Evolutionary conservation across 495 filamentous ascomycete species (phyloP), one percentile per base, ranked within the genome.

Genomic region (Penicillium tannophilum): DNA sequence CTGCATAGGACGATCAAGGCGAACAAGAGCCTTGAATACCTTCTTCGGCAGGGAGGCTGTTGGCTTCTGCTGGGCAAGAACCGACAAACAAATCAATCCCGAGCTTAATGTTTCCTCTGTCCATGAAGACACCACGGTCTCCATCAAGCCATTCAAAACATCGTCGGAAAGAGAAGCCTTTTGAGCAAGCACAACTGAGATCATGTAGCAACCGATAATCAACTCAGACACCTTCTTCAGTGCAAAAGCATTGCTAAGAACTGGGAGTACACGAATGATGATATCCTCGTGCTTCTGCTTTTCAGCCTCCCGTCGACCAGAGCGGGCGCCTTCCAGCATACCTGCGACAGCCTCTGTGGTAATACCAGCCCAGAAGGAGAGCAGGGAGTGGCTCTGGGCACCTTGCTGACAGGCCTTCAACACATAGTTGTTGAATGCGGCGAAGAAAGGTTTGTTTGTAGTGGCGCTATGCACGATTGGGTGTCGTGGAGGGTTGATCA

Each of bases 361-460:
- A 39, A 95, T 79, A 45, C 90, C 84, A 2, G 89, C 90, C 91
- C 93, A 98, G 66, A 98, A 96, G 0, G 90, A 86, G 23, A 95
- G 75, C 36, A 98, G 72, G 2, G 83, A 82, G 35, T 89, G 87
- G 61, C 91, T 89, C 20, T 92, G 85, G 23, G 90, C 84, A 20
- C 82, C 77, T n/a, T 81, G 72, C 23, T 78, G 79, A 62, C 90
- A 85, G 4, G 90, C 82, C 16, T 86, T 81, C 28, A 94, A 71
- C 2, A 90, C 86, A 70, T 95, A 89, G 44, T 81, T 77, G 59
- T 91, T 95, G 39, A 98, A 75, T 6, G 83, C 73, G 2, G 84
- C 72, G 56, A 94, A 86, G 26, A 98, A 87, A 4, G 79, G 73
- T 23, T 80, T 76, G 54, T 90, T 92, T 57, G 88, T 87, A 19